Conservation (phyloP, 2,329 filamentous ascomycete genomes). For the Monosporascus sp. region DNA sequence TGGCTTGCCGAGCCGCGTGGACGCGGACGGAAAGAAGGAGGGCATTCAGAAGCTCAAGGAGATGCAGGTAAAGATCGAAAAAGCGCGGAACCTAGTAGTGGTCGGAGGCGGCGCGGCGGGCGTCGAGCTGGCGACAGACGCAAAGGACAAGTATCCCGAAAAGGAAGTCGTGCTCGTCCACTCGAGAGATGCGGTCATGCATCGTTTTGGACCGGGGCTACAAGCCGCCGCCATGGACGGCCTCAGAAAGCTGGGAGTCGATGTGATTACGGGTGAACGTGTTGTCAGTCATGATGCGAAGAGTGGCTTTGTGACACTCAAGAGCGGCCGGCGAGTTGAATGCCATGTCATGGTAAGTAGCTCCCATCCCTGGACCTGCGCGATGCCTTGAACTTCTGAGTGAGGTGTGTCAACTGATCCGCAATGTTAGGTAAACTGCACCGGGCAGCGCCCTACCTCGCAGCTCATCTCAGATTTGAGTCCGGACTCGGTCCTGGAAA, state of each 20-base stretch:
- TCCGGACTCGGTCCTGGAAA: conserved; percentile 37
- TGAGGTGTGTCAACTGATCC: conserved; percentile 3
- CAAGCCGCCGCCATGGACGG: conserved; percentile 35
- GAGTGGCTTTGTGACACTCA: conserved; percentile 36
- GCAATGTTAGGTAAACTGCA: conserved; percentile 48
- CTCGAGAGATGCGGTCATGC: conserved; percentile 48
- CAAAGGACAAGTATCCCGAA: conserved; percentile 49
- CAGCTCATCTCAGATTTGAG: conserved; percentile 39
- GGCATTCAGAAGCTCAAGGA: conserved; percentile 37
- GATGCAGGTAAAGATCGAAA: conserved; percentile 41
- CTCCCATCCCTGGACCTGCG: background rate
- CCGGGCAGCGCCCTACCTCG: conserved; percentile 54
- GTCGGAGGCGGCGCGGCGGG: conserved; percentile 58
- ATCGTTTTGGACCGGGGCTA: conserved; percentile 41
- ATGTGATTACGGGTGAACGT: conserved; percentile 47
- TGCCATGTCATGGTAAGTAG: conserved; percentile 46
- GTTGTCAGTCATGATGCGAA: conserved; percentile 31
- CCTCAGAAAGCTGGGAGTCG: conserved; percentile 41
- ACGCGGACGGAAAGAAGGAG: conserved; percentile 33
- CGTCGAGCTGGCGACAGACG: conserved; percentile 56
- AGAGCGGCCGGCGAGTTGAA: conserved; percentile 37
- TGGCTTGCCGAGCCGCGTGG: conserved; percentile 44
- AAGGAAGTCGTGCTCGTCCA: conserved; percentile 55
- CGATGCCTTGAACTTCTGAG: background rate
- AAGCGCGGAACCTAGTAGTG: conserved; percentile 40